phyloP scores from a whole-genome alignment of 2,329 filamentous ascomycete genomes.

The Chaetothyriales sp. region DNA sequence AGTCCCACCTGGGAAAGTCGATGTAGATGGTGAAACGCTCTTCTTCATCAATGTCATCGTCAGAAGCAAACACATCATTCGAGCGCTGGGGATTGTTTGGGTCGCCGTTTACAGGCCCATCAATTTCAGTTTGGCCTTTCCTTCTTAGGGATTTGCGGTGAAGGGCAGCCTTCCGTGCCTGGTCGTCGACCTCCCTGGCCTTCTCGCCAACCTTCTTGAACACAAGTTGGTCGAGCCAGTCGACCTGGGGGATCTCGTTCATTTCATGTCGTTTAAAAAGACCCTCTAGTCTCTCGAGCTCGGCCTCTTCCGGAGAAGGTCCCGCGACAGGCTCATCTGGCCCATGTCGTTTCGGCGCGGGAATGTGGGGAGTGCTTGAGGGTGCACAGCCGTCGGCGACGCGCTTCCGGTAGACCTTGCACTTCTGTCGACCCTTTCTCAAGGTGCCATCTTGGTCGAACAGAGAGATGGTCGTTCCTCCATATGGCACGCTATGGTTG shows the following conservation, averaged over 20 bases:
- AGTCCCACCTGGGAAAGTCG: slow-evolving; percentile 88
- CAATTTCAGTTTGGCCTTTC: slow-evolving; percentile 3
- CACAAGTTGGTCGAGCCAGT: slow-evolving; percentile 91
- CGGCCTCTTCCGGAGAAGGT: slow-evolving; percentile 57
- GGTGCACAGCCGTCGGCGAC: slow-evolving; percentile 73
- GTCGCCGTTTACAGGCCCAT: slow-evolving; percentile 21
- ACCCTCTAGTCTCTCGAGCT: slow-evolving; percentile 77
- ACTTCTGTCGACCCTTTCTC: slow-evolving; percentile 85
- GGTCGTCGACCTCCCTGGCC: slow-evolving; percentile 50
- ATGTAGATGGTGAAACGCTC: slow-evolving; percentile 72
- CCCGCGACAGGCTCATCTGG: slow-evolving; percentile 35
- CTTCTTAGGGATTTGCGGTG: slow-evolving; percentile 25
- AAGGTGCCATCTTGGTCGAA: slow-evolving; percentile 88
- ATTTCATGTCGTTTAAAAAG: slow-evolving; percentile 97
- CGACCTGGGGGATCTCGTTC: slow-evolving; percentile 82
- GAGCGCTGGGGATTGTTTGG: slow-evolving; percentile 28
- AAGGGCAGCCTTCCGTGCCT: slow-evolving; percentile 44
- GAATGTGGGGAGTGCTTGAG: slow-evolving; percentile 61
- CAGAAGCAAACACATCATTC: slow-evolving; percentile 22
- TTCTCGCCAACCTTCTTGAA: slow-evolving; percentile 80
- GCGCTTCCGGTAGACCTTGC: slow-evolving; percentile 66
- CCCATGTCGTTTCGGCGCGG: slow-evolving; percentile 41
- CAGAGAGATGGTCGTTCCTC: slow-evolving; percentile 80
- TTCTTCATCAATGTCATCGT: slow-evolving; percentile 36
- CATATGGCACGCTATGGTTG: slow-evolving; percentile 77